Evolutionary conservation across 352 stramenopile species (phyloP).

Genomic region (Phytophthora palmivora): DNA sequence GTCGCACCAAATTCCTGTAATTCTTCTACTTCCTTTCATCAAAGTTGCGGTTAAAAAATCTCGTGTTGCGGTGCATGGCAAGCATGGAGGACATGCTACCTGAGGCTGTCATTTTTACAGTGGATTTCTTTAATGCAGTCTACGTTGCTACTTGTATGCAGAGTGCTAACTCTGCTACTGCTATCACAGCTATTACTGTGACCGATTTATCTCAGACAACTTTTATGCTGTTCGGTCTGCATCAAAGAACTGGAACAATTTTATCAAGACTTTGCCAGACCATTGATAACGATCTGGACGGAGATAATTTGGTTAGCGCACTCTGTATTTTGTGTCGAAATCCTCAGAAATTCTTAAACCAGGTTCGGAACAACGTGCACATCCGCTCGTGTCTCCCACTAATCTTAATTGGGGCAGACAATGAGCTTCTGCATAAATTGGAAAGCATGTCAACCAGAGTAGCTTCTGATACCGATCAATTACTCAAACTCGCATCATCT

Average conservation of each 20-base stretch:
- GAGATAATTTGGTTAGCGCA: not conserved
- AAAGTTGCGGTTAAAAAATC: constrained; percentile 37
- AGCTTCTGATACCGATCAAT: not conserved
- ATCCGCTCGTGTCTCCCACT: constrained; percentile 12
- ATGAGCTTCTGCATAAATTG: constrained; percentile 3
- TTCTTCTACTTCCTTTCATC: constrained; percentile 34
- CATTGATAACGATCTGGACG: not conserved
- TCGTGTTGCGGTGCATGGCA: constrained; percentile 12
- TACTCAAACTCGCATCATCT: constrained; percentile 5
- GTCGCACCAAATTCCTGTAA: constrained; percentile 14
- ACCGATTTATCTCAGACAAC: constrained; percentile 19
- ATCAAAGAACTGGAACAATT: constrained; percentile 5
- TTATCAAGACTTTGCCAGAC: constrained; percentile 3
- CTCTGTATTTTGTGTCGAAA: constrained; percentile 14
- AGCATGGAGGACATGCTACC: constrained; percentile 32
- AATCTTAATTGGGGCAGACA: not conserved
- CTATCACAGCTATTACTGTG: constrained; percentile 20
- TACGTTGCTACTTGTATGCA: constrained; percentile 36
- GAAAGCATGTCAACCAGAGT: not conserved
- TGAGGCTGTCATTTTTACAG: constrained; percentile 30
- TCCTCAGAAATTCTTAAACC: not conserved
- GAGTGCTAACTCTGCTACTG: constrained; percentile 12
- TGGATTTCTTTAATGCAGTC: constrained; percentile 36
- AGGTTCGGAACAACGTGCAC: not conserved
- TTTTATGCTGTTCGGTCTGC: constrained; percentile 19